Base-by-base conservation (phyloP, 306 rosid genomes). In the Vicia faba region DNA sequence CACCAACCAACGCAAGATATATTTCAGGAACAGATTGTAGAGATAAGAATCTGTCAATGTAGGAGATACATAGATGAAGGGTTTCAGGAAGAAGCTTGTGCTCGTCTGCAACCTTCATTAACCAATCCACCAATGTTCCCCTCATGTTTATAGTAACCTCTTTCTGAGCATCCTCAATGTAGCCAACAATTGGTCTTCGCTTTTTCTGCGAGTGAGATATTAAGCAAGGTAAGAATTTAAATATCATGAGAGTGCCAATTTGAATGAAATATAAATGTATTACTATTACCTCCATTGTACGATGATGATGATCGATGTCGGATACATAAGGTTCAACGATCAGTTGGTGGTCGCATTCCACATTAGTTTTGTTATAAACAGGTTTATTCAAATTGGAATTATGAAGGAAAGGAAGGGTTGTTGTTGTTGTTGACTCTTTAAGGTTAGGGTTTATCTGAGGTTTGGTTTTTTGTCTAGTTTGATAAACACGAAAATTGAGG, bases 31-130 rank as follows among this genome's bases (percentile, higher is more conserved):
- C 75, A 20, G 48, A 6, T 11, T 69, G 69, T 43, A 72, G 0
- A 1, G 98, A 89, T 2, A 93, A 71, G 72, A 75, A 89, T 23
- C 86, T 79, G 46, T 93, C 98, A 4, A 93, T 55, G 61, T 84
- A 88, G 0, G 87, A 80, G 36, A 93, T 53, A 0, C 88, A 71
- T 29, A 88, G 89, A 66, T 67, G 81, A n/a, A 89, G 81, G 12
- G 97, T 80, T 3, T 93, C 97, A 0, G 98, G 23, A 9, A 82
- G 83, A 25, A 93, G 97, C 63, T 88, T 82, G 59, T 86, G 86
- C 36, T 93, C 89, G 20, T 87, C 96, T 0, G 97, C 96, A 69
- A 93, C 96, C 12, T 89, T 96, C 2, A 89, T 96, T 57, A 93
- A 61, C 98, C 98, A 93, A 74, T 93, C 98, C 4, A 93, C 89